phyloP scores from a whole-genome alignment of 208 protist genomes.

The Naegleria gruberi region DNA sequence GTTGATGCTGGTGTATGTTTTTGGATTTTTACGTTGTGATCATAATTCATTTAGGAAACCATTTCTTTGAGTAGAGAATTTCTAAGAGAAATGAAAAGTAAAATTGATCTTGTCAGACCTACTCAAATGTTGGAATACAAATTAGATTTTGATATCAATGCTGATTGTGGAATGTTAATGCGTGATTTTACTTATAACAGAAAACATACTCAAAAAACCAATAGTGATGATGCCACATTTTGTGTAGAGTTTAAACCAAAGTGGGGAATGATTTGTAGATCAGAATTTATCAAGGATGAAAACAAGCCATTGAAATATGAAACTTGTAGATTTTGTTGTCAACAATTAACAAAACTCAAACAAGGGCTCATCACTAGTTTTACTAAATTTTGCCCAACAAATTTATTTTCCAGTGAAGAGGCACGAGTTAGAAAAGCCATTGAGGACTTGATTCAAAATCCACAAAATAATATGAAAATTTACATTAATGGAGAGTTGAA shows the following conservation, averaged over 20 bases:
- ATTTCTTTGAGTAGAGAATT: neutral
- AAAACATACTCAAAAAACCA: neutral
- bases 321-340: neutral
- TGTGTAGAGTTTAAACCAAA: constrained; percentile 1
- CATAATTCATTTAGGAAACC: neutral
- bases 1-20: neutral
- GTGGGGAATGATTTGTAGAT: neutral
- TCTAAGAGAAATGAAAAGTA: neutral
- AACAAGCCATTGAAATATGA: neutral
- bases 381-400: neutral
- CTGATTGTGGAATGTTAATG: neutral
- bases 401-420: neutral
- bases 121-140: neutral
- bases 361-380: neutral
- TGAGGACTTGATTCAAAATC: neutral
- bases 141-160: neutral
- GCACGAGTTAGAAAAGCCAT: neutral
- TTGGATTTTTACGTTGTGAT: too few relatives aligned
- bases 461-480: constrained; percentile 3
- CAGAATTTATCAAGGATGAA: neutral
- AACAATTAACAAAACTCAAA: constrained; percentile 1
- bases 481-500: neutral
- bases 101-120: neutral
- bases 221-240: neutral
- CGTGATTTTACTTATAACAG: neutral